Evolutionary conservation across 768 basidiomycete genomes (phyloP), one percentile per base, ranked within the genome.

Genomic region (Leccinum boreale): DNA sequence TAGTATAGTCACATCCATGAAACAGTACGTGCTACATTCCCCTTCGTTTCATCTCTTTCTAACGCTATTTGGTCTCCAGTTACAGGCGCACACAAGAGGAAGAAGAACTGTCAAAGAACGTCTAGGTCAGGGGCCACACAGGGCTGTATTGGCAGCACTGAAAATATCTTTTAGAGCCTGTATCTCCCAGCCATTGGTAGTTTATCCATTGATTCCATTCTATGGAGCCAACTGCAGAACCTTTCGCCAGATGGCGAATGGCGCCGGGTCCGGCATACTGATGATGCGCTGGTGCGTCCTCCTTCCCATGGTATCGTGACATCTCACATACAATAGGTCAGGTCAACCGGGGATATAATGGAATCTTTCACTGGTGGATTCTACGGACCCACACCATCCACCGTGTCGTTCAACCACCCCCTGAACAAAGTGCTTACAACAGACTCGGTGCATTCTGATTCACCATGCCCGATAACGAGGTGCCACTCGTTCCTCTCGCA

Each of bases 181-280:
- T 65, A 72, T 79, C 45, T 80, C 79, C 74, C 56, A 77, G 85
- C 85, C 65, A 74, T 83, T 36, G 82, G 82, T 3, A 77, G 75
- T 3, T 69, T 86, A 46, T 83, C 82, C 1, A 77, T 85, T 45
- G n/a, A n/a, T n/a, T n/a, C n/a, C n/a, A n/a, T n/a, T n/a, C 72
- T 86, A 5, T 85, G 79, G 74, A 82, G 81, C 52, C 85, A 87
- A 58, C 71, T 85, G 1, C 84, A 86, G 55, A 85, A 86, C 52
- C 71, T 83, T 3, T 77, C 78, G 0, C 74, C 66, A 0, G 81
- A 83, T 42, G 80, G 80, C 0, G 73, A 74, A 39, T 85, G 85
- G 85, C 77, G 75, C 36, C 84, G 81, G 82, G 76, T 85, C 19
- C 79, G 75, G 49, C 83, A 85, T 58, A 75, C 84, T 12, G 80